Base-by-base conservation (phyloP, 164 flowering plant species). In the Echeveria elegans region DNA sequence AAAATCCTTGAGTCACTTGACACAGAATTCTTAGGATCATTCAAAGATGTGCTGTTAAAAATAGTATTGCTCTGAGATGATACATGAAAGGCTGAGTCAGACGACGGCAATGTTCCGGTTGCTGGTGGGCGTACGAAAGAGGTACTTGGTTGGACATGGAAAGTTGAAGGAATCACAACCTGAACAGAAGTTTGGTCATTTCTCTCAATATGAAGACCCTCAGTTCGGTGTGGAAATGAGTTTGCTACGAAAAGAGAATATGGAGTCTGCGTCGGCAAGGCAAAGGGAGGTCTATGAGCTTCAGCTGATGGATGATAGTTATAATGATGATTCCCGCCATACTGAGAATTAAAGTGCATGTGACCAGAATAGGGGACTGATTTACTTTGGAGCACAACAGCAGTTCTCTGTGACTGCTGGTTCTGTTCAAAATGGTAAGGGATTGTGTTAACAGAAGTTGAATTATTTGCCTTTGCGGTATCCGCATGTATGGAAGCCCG, bases 351-450 rank as follows among this genome's bases (percentile, higher is more conserved):
- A 68, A 32, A 21, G 23, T 66, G 74, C 63, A 68, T 64, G 34
- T 77, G 76, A 68, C 77, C 70, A 6, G 71, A 48, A 53, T 78
- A 69, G 29, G 74, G 69, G 53, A 79, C 69, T 41, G 43, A 12
- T 34, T 71, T 38, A 65, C 65, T 67, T 66, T 76, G 80, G 52
- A 76, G 68, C 68, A 61, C 23, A 30, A 77, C 67, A 63, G 76
- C 81, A 76, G 61, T 73, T 68, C 78, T 73, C 63, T 71, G 62
- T 53, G 72, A 79, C 70, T 74, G 50, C 63, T 72, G 64, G 79
- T 71, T 71, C 61, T 70, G 86, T 70, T 73, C 84, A 76, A 72
- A 77, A n/a, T 79, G 82, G 7, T 74, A 72, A 38, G 70, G 74
- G 71, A 64, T 71, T 62, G 70, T 70, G 61, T 72, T 52, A 6